These are phyloP conservation scores for Plasmodium falciparum DNA, from an alignment of 169 alveolate species.

Conservation along the genomic window DNA sequence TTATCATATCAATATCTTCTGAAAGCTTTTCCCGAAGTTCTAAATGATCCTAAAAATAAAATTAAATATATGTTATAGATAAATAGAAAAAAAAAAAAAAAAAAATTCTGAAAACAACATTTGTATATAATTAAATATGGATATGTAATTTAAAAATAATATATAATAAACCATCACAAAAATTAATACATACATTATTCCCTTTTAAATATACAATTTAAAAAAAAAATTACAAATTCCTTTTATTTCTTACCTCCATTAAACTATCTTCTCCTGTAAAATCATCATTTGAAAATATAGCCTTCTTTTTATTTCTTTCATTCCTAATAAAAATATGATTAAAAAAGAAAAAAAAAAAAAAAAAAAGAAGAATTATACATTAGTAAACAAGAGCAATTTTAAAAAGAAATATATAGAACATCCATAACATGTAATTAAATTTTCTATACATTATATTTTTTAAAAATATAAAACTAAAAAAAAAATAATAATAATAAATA, in stretches of 20 bases:
- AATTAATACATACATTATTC: too few species aligned
- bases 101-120: not conserved
- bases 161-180: too few species aligned
- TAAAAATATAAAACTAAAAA: too few species aligned
- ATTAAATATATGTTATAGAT: not conserved
- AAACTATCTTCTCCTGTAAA: conserved; percentile 73
- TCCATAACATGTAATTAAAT: not conserved
- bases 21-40: conserved; percentile 84
- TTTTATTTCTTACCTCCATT: conserved; percentile 67
- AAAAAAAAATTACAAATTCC: not conserved
- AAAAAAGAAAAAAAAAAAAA: not conserved
- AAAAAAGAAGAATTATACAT: not conserved
- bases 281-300: conserved; percentile 69
- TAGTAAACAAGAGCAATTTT: not conserved
- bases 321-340: conserved; percentile 16
- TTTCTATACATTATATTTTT: too few species aligned
- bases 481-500: too few species aligned
- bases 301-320: conserved; percentile 73
- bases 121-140: too few species aligned
- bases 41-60: conserved; percentile 37
- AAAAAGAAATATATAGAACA: not conserved
- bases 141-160: too few species aligned
- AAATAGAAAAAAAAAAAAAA: conserved; percentile 1
- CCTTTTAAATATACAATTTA: too few species aligned
- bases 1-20: conserved; percentile 86